These are phyloP conservation scores for Monosporozyma unispora DNA, from an alignment of 805 yeast species.

Conservation along the genomic window DNA sequence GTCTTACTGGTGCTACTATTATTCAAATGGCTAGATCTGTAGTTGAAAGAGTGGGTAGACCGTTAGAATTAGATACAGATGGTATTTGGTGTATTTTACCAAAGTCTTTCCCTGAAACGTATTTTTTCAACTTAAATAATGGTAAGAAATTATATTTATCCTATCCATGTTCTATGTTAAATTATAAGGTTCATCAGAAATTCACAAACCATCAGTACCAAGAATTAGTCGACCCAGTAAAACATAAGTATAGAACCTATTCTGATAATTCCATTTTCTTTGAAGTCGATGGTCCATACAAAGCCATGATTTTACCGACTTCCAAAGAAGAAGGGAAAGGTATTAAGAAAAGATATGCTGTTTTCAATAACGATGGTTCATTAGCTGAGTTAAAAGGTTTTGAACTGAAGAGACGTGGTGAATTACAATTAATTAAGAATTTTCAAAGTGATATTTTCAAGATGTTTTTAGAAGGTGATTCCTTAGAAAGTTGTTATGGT, in stretches of 20 bases:
- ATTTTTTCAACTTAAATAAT: slow-evolving; percentile 54
- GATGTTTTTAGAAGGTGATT: slow-evolving; percentile 75
- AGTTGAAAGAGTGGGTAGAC: slow-evolving; percentile 90
- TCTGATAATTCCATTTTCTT: slow-evolving; percentile 93
- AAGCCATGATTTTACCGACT: slow-evolving; percentile 94
- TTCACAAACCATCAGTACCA: slow-evolving; percentile 96
- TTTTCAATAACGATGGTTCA: slow-evolving; percentile 88
- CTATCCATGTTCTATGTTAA: slow-evolving; percentile 94
- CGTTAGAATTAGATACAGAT: slow-evolving; percentile 93
- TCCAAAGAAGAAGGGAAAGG: slow-evolving; percentile 97
- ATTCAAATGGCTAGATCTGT: slow-evolving; percentile 93
- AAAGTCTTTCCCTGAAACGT: slow-evolving; percentile 85
- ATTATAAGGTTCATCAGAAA: slow-evolving; percentile 79
- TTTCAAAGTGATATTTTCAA: slow-evolving; percentile 93
- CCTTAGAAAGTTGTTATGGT: slow-evolving; percentile 70
- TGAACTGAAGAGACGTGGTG: slow-evolving; percentile 95
- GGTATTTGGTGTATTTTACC: slow-evolving; percentile 99
- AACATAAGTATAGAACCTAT: slow-evolving; percentile 59
- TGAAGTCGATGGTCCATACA: slow-evolving; percentile 98
- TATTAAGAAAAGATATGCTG: slow-evolving; percentile 92
- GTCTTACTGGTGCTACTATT: slow-evolving; percentile 95
- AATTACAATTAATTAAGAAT: slow-evolving; percentile 81
- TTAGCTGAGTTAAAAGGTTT: slow-evolving; percentile 95
- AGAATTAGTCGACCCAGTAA: slow-evolving; percentile 62
- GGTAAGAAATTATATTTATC: slow-evolving; percentile 74